Evolutionary conservation across 2,329 filamentous ascomycete species (phyloP).

Genomic region (Penicillium psychrosexuale): DNA sequence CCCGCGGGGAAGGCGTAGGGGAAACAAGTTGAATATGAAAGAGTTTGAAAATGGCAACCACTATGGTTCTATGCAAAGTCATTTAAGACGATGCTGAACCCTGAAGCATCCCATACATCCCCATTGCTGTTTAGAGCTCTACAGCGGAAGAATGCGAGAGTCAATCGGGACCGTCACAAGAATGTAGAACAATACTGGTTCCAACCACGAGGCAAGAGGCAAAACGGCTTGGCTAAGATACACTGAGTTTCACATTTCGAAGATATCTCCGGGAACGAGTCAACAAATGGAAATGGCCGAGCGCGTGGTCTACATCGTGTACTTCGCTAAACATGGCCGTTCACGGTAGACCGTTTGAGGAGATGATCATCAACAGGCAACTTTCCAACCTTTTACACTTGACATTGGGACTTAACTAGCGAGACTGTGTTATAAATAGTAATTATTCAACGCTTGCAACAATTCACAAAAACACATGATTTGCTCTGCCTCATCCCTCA

Average conservation of each 20-base stretch:
- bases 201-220: constrained; percentile 20
- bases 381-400: not conserved
- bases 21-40: not conserved
- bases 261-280: constrained; percentile 11
- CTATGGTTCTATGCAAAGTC: not conserved
- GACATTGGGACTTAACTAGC: not conserved
- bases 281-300: constrained; percentile 9
- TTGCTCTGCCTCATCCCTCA: not conserved
- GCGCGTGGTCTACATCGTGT: not conserved
- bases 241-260: not conserved
- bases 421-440: not conserved
- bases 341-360: constrained; percentile 15
- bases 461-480: not conserved
- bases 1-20: not conserved
- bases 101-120: constrained; percentile 4
- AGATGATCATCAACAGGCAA: constrained; percentile 2
- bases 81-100: not conserved
- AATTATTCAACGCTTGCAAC: not conserved
- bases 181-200: constrained; percentile 17
- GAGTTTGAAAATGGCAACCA: not conserved
- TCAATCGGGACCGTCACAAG: constrained; percentile 19
- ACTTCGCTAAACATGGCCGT: constrained; percentile 10
- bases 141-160: constrained; percentile 18
- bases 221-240: not conserved
- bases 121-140: constrained; percentile 10